Evolutionary conservation across 2,329 filamentous ascomycete species (phyloP), one percentile per base, ranked within the genome.

Genomic region (Colletotrichum spaethianum): DNA sequence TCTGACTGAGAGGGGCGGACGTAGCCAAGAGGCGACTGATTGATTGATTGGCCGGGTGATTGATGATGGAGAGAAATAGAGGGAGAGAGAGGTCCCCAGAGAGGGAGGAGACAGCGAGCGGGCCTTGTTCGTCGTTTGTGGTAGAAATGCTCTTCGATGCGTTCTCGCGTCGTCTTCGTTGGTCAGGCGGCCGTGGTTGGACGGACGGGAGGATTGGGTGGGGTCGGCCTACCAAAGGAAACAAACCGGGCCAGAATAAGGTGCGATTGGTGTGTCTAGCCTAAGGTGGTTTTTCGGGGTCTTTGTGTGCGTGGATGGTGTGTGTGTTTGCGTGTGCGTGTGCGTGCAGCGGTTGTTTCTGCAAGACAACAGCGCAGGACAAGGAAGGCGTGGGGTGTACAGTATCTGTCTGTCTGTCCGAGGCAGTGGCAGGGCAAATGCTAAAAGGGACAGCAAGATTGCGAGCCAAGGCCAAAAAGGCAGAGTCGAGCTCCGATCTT

Each of bases 201-300:
- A 14, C 16, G 48, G 12, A 18, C 44, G 23, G n/a, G 44, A n/a
- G 44, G 44, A 20, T 44, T 20, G 42, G 42, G 42, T n/a, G 12
- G 36, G n/a, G 31, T n/a, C 46, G 46, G 44, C 16, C 55, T 23
- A 38, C 28, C 46, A 50, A 11, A 36, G 38, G 33, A 31, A 31
- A 66, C 36, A 60, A 62, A 56, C 50, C 16, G 40, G 40, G 38
- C 16, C 46, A 70, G 48, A 67, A 63, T 38, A 67, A 36, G 50
- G 56, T 63, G 64, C 59, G 56, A 63, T 68, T 69, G 64, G 64
- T 52, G 69, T 68, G 64, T 72, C 36, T 72, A 36, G 69, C 42
- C 28, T 55, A 72, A 72, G 65, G 69, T 72, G 65, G 65, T 63
- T 69, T 72, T 72, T 63, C 20, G 53, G 69, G 59, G 69, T 44